Base-by-base conservation (phyloP, 768 basidiomycete genomes). In the Trametes villosa region DNA sequence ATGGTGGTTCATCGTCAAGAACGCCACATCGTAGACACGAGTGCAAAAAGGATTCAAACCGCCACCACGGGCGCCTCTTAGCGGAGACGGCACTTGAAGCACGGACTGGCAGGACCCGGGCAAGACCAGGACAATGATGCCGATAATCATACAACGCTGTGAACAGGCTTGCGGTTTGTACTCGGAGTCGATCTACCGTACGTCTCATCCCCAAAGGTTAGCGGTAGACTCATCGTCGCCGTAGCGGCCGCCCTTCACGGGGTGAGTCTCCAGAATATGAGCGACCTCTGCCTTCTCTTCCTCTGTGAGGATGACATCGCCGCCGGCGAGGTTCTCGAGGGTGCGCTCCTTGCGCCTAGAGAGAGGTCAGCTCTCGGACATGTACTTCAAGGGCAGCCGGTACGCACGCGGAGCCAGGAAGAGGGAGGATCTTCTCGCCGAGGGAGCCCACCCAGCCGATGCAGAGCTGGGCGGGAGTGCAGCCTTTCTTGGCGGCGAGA, bases 371-470 rank as follows among this genome's bases (percentile, higher is more conserved):
- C 33, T 3, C 24, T 7, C 13, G 15, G 11, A 45, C 8, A 34
- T 6, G 22, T 7, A 3, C 5, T 27, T 22, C 17, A 27, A 13
- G 22, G 6, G n/a, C n/a, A 5, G 11, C 18, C 13, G 7, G 44
- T 12, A 49, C 75, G 38, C 50, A 76, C 75, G 75, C 74, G n/a
- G 75, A 76, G 0, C 81, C 81, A 0, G 81, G 81, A 34, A 83
- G 75, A 2, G 81, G 80, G 58, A 83, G 71, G 24, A 79, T 74
- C 66, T 79, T 72, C 7, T 52, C 44, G 17, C 77, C 77, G 7
- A 71, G 72, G 7, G 73, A 66, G 26, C 46, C 48, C 3, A 79
- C 77, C 78, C 78, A 79, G 1, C 75, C 78, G 38, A 78, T 69
- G 61, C 67, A 70, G 13, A 79, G 68, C 58, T 76, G 74, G 1